Conservation (phyloP, 352 stramenopile species). For the Pythium utonaiense region DNA sequence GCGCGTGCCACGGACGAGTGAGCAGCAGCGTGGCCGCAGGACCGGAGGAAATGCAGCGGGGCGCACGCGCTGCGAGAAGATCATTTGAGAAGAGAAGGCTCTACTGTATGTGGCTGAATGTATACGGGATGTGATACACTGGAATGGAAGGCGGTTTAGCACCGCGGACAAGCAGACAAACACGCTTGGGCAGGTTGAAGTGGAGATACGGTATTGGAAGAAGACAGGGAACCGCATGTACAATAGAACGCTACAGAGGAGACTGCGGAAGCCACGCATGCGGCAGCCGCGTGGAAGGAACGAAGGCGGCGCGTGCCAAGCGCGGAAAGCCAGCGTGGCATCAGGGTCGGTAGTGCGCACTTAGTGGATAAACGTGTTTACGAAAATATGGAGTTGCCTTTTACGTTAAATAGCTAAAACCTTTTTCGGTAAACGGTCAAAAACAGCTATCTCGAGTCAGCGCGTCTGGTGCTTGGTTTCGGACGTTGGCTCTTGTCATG, state of each 20-base stretch:
- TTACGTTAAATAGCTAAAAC: too few relatives aligned
- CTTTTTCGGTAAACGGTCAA: neutral
- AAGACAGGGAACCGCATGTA: neutral
- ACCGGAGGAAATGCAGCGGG: slow-evolving; percentile 5
- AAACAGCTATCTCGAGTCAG: too few relatives aligned
- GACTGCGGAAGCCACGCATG: neutral
- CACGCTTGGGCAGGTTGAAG: neutral
- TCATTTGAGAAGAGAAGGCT: too few relatives aligned
- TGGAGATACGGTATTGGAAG: neutral
- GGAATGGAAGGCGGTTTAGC: neutral
- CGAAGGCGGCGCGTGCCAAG: neutral
- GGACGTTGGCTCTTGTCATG: too few relatives aligned
- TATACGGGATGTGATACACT: too few relatives aligned
- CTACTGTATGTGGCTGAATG: too few relatives aligned
- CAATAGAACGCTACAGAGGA: too few relatives aligned
- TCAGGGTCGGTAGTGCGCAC: neutral
- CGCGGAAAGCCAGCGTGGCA: neutral
- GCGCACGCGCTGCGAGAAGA: too few relatives aligned
- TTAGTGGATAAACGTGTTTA: neutral
- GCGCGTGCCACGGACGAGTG: slow-evolving; percentile 10
- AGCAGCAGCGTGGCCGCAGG: neutral
- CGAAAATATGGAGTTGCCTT: too few relatives aligned
- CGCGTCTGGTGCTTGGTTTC: too few relatives aligned
- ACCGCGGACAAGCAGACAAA: neutral
- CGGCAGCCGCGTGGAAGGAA: neutral